Evolutionary conservation across 75 land plant species (phyloP).

Genomic region (Picea glauca): DNA sequence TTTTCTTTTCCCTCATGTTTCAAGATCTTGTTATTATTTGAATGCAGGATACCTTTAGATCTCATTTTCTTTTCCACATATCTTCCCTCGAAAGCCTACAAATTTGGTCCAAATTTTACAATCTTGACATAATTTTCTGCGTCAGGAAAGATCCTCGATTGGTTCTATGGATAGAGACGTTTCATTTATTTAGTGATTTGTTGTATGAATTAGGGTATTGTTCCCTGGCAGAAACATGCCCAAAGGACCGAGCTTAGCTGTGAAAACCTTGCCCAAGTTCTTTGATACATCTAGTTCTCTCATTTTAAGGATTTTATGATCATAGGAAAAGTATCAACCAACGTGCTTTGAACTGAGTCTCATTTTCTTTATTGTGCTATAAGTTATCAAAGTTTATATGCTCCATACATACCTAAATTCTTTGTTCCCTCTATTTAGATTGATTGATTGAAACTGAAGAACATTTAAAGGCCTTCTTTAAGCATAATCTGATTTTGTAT

Average conservation of each 20-base stretch:
- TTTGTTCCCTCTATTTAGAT: neutral
- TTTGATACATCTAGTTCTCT: neutral
- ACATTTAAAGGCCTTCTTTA: neutral
- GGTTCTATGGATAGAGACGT: no score
- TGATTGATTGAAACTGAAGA: neutral
- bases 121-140: neutral
- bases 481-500: neutral
- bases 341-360: neutral
- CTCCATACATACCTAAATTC: neutral
- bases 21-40: neutral
- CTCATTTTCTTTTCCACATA: neutral
- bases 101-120: neutral
- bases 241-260: no score
- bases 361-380: neutral
- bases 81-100: no score
- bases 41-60: neutral
- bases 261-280: neutral
- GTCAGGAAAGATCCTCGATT: neutral
- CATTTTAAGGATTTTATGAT: neutral
- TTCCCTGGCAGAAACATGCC: no score
- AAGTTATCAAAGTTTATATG: neutral
- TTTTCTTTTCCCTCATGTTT: neutral
- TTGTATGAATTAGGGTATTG: no score
- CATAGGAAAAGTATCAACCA: neutral
- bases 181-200: no score